Percentiles rank a stretch among this genome's conserved stretches.
Evolutionary conservation across 2,329 filamentous ascomycete genomes (phyloP).

Genomic region (Byssochlamys sp.): DNA sequence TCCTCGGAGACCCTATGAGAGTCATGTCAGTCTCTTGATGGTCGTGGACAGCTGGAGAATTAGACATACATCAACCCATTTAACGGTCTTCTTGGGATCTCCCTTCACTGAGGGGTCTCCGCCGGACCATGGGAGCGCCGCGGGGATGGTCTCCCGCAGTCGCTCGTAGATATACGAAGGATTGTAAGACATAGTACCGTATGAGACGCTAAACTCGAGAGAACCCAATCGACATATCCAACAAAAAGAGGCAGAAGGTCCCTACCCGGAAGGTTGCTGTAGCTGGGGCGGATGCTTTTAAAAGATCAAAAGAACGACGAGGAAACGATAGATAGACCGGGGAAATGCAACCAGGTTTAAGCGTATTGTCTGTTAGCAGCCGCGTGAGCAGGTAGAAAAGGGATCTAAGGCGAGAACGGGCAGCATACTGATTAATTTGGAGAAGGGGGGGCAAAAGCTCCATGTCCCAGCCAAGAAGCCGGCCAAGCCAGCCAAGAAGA

Average conservation of each 20-base stretch:
- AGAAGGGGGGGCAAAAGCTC: background rate
- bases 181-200: background rate
- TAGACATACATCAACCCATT: constrained; percentile 48
- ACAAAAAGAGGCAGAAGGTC: background rate
- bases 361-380: background rate
- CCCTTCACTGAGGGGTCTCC: constrained; percentile 18
- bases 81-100: constrained; percentile 36
- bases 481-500: background rate
- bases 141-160: constrained; percentile 8
- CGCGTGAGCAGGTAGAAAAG: background rate
- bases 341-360: background rate
- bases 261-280: background rate
- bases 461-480: background rate
- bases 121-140: constrained; percentile 12
- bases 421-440: background rate
- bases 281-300: background rate
- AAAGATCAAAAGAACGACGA: background rate
- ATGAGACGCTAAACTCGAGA: background rate
- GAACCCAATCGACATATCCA: background rate
- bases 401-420: background rate
- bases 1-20: constrained; percentile 42
- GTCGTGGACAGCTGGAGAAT: background rate
- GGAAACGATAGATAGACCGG: background rate
- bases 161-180: constrained; percentile 11
- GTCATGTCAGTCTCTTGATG: background rate